Conservation (phyloP, 345 rosid genomes). For the Brassica cretica region DNA sequence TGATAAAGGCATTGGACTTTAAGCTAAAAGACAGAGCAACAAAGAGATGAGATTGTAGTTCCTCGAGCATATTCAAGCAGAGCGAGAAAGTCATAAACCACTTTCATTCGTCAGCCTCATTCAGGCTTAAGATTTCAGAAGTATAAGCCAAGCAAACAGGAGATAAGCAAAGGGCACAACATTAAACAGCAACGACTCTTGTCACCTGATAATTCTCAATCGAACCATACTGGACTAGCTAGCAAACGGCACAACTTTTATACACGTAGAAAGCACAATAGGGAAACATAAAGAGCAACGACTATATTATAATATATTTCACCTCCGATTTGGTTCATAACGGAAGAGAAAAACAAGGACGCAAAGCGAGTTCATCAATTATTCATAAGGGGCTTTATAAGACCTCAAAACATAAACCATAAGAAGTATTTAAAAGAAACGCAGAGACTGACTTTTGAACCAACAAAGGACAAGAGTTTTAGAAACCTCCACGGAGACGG, state of each 20-base stretch:
- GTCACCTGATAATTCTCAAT: no score
- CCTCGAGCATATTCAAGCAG: no score
- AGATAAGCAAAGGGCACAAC: neutral
- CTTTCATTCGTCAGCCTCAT: no score
- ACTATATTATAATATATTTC: neutral
- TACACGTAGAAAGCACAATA: neutral
- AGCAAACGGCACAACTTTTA: neutral
- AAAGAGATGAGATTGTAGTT: neutral
- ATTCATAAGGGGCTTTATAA: slow-evolving; percentile 2
- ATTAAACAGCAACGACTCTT: no score
- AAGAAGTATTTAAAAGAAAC: neutral
- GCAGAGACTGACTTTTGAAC: neutral
- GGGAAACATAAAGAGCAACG: neutral
- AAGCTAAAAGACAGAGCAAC: neutral
- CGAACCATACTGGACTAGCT: neutral
- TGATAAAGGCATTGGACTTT: neutral
- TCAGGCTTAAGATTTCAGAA: no score
- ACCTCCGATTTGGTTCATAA: neutral
- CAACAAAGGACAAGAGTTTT: neutral
- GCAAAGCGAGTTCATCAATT: neutral
- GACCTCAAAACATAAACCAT: slow-evolving; percentile 16
- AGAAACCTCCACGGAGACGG: neutral
- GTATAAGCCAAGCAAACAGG: neutral
- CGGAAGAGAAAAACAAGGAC: neutral
- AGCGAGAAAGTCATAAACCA: no score